These are phyloP conservation scores for Ogataea ramenticola DNA, from an alignment of 805 yeast species.

Conservation along the genomic window DNA sequence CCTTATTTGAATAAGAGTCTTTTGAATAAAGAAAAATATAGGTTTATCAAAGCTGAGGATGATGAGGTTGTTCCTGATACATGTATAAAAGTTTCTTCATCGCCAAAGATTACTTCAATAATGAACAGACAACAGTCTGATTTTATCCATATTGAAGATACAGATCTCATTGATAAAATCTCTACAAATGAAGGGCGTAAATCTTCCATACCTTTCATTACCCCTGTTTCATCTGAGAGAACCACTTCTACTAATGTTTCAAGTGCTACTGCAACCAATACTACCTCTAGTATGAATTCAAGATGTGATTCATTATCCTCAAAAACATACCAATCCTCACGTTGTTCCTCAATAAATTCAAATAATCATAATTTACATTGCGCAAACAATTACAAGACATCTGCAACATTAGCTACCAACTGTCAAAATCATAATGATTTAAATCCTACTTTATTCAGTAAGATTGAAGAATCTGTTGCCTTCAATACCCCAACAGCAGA, in stretches of 20 bases:
- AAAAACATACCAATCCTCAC: not conserved
- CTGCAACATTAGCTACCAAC: constrained; percentile 6
- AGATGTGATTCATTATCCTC: constrained; percentile 15
- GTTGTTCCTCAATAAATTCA: not conserved
- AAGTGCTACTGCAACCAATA: constrained; percentile 3
- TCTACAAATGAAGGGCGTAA: constrained; percentile 5
- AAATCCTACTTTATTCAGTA: not conserved
- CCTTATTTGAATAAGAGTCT: not conserved
- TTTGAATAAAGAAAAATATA: not conserved
- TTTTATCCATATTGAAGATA: constrained; percentile 2
- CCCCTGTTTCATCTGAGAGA: not conserved
- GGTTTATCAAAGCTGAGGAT: not conserved
- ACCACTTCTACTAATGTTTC: constrained; percentile 5
- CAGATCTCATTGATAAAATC: constrained; percentile 9
- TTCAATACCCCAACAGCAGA: not conserved
- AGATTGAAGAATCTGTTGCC: not conserved
- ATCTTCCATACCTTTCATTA: constrained; percentile 4
- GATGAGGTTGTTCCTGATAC: not conserved
- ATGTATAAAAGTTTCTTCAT: not conserved
- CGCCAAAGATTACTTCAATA: not conserved
- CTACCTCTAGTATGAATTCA: constrained; percentile 5
- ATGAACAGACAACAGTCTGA: constrained; percentile 3
- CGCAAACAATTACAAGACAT: constrained; percentile 4
- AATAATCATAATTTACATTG: constrained; percentile 1
- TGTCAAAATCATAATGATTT: constrained; percentile 4